Evolutionary conservation across 441 rosid genomes (phyloP), one percentile per base, ranked within the genome.

Genomic region (Jatropha multifida): DNA sequence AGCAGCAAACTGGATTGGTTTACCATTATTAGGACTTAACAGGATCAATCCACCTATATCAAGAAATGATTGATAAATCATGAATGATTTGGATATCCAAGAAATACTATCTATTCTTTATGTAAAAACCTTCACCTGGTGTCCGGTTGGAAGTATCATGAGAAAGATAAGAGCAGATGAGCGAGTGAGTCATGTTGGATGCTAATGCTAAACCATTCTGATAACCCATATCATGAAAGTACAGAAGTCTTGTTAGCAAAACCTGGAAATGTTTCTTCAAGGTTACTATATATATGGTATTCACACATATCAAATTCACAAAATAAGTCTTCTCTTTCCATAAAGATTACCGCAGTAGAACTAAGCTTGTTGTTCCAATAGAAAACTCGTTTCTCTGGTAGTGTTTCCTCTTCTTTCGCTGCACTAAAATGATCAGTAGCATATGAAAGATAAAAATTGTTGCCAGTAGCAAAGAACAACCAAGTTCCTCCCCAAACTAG

Each of bases 401-500:
- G n/a, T 44, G 56, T 48, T 77, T 90, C 87, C 76, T 83, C 86
- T 37, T 65, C 80, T 18, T 52, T 75, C 8, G 94, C 91, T 52
- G 64, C 83, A 72, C 58, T 59, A 17, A 88, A 84, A 44, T 74
- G 77, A 10, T 37, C 54, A 2, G 87, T 78, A 58, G 84, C 86
- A 73, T 86, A 85, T 37, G 73, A 73, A 20, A 90, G 88, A 77
- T 85, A 87, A 72, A 85, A 78, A 58, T 52, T 15, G 74, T 87
- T 82, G 20, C 91, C 90, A 0, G 91, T 88, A 23, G 89, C 91
- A 27, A 87, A 83, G 73, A 81, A 88, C 74, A 86, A 59, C 91
- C 94, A 87, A 65, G 89, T 88, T 75, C 80, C 90, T 73, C 82
- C 92, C 91, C 91, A 86, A 11, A 86, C 83, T 65, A 90, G 68